Conservation (phyloP, 2,329 filamentous ascomycete genomes). For the Nigrospora sphaerica region DNA sequence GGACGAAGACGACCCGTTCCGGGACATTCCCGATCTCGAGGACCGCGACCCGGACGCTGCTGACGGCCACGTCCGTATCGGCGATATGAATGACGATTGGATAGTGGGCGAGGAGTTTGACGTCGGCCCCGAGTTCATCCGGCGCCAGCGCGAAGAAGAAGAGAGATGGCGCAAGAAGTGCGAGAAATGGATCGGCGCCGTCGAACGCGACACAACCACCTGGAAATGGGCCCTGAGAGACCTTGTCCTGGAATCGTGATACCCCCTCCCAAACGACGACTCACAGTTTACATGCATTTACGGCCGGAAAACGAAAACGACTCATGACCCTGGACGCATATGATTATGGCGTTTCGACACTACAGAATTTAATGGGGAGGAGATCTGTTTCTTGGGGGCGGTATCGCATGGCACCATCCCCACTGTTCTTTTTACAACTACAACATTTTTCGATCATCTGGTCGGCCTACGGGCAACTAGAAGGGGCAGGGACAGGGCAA, state of each 20-base stretch:
- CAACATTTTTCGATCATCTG: no score
- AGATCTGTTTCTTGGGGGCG: not conserved
- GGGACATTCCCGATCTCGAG: slow-evolving; percentile 86
- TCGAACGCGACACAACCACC: slow-evolving; percentile 46
- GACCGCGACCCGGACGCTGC: slow-evolving; percentile 52
- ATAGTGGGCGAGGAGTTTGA: slow-evolving; percentile 95
- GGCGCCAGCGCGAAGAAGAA: slow-evolving; percentile 85
- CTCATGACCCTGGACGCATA: slow-evolving; percentile 1
- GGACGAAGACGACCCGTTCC: slow-evolving; percentile 89
- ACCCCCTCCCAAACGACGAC: not conserved
- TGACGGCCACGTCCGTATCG: slow-evolving; percentile 41
- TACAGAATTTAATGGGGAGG: not conserved
- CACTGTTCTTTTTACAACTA: no score
- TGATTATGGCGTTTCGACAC: slow-evolving; percentile 1
- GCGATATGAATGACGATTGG: slow-evolving; percentile 68
- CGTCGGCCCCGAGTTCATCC: slow-evolving; percentile 88
- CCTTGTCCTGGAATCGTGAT: slow-evolving; percentile 34
- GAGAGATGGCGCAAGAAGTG: slow-evolving; percentile 85
- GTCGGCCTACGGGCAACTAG: no score
- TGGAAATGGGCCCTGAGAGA: slow-evolving; percentile 76
- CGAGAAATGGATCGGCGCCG: slow-evolving; percentile 69
- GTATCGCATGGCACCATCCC: no score
- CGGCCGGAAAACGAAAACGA: not conserved
- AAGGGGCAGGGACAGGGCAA: no score
- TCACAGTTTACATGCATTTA: slow-evolving; percentile 2